Conservation (phyloP, 495 filamentous ascomycete genomes). For the Penicillium riverlandense region DNA sequence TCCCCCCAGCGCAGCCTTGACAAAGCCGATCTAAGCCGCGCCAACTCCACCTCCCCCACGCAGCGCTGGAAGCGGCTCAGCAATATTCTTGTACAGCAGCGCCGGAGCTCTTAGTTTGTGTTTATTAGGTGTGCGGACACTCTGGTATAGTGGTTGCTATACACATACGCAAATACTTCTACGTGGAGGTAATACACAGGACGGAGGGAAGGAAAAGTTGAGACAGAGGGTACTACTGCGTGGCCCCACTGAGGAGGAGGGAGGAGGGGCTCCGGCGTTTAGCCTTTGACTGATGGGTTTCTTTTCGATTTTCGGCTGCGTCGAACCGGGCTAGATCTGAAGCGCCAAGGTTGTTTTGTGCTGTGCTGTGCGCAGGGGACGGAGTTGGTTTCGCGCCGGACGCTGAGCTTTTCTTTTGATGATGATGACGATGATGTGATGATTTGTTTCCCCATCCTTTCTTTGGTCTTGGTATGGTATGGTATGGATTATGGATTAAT, state of each 20-base stretch:
- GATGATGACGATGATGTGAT: not conserved
- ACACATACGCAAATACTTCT: not conserved
- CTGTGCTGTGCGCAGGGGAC: not conserved
- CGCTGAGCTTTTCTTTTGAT: not conserved
- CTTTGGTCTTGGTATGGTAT: not conserved
- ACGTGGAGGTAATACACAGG: not conserved
- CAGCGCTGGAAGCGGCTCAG: slow-evolving; percentile 36
- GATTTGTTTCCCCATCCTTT: not conserved
- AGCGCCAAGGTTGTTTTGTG: not conserved
- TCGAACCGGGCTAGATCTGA: not conserved
- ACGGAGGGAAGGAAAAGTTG: too few relatives aligned
- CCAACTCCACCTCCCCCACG: slow-evolving; percentile 19
- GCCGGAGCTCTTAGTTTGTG: slow-evolving; percentile 14
- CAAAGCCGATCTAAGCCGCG: slow-evolving; percentile 19
- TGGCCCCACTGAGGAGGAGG: too few relatives aligned
- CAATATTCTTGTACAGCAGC: slow-evolving; percentile 24
- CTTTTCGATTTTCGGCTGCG: not conserved
- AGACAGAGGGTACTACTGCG: too few relatives aligned
- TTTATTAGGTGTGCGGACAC: not conserved
- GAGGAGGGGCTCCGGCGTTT: too few relatives aligned
- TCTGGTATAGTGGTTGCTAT: not conserved
- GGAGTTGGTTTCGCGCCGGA: not conserved
- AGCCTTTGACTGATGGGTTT: too few relatives aligned
- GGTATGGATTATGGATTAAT: too few relatives aligned
- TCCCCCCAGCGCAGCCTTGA: slow-evolving; percentile 22